Evolutionary conservation across 345 rosid species (phyloP), one percentile per base, ranked within the genome.

Genomic region (Gossypium raimondii): DNA sequence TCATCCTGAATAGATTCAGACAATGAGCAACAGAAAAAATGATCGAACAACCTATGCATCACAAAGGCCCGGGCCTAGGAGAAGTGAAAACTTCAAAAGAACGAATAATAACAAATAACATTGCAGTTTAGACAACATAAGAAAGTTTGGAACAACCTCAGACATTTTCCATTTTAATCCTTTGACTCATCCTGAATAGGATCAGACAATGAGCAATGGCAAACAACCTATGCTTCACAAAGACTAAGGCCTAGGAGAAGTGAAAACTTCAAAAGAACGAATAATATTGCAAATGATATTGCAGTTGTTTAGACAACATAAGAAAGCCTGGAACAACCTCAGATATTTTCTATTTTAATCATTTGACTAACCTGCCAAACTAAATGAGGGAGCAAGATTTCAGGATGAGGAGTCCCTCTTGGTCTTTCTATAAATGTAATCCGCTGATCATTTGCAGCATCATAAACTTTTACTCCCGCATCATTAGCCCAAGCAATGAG

Each of bases 401-500:
- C 98, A 50, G 98, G 93, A 55, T 85, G 89, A 45, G 98, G 99
- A 67, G 97, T 93, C 79, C 97, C 90, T 55, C 94, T 86, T 1
- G 99, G 99, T 76, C 88, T 89, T 77, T 93, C 98, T 81, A 96
- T 96, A 83, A 87, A 96, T 67, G 99, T 96, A 80, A 96, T 84
- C 25, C 97, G 93, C 81, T 89, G 93, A 85, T 89, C 92, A 81
- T 89, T 90, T 69, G 91, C 88, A 73, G 93, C 88, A 86, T 96
- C 98, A 81, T 93, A 96, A 79, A 96, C 97, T 78, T 96, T 96
- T 50, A 96, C 91, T 24, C 99, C 99, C 38, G 86, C 82, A 86
- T 96, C 99, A 86, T 93, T 96, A 80, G 99, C 99, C 99, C 99
- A 96, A 58, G 99, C 99, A 66, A 96, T 86, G 77, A 96, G 97